Percentiles rank a stretch among this genome's conserved stretches.
Conservation (phyloP, 371 early-diverging fungal genomes). For the Homolaphlyctis polyrhiza region DNA sequence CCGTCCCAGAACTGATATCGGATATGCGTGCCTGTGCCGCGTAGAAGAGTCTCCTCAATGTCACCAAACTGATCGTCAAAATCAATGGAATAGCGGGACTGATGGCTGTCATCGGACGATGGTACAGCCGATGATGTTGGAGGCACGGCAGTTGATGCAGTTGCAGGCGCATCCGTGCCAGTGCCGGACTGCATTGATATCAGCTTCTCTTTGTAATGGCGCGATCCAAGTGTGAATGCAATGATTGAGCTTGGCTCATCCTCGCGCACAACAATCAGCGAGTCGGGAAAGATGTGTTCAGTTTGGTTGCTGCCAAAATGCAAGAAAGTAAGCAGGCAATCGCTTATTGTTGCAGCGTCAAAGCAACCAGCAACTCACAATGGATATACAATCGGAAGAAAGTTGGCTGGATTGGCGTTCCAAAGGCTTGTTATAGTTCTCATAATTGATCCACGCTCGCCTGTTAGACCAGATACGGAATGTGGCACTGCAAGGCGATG, state of each 20-base stretch:
- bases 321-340: neutral
- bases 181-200: slow-evolving; percentile 15
- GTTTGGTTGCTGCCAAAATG: slow-evolving; percentile 40
- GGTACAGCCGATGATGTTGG: neutral
- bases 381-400: slow-evolving; percentile 70
- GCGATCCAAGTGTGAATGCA: slow-evolving; percentile 70
- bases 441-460: slow-evolving; percentile 59
- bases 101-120: neutral
- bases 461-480: slow-evolving; percentile 7
- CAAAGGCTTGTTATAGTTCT: slow-evolving; percentile 71
- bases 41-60: slow-evolving; percentile 28
- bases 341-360: neutral
- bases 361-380: slow-evolving; percentile 39
- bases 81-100: slow-evolving; percentile 17
- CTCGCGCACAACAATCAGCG: slow-evolving; percentile 79
- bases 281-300: slow-evolving; percentile 82
- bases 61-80: slow-evolving; percentile 25
- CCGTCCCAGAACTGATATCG: slow-evolving; percentile 61
- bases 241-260: slow-evolving; percentile 92
- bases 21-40: neutral
- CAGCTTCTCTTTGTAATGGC: slow-evolving; percentile 26
- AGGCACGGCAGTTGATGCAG: neutral
- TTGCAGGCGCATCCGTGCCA: neutral
- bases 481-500: slow-evolving; percentile 12
- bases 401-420: slow-evolving; percentile 58